These are phyloP conservation scores for Trametes cinnabarina DNA, from an alignment of 768 basidiomycete genomes.

Conservation along the genomic window DNA sequence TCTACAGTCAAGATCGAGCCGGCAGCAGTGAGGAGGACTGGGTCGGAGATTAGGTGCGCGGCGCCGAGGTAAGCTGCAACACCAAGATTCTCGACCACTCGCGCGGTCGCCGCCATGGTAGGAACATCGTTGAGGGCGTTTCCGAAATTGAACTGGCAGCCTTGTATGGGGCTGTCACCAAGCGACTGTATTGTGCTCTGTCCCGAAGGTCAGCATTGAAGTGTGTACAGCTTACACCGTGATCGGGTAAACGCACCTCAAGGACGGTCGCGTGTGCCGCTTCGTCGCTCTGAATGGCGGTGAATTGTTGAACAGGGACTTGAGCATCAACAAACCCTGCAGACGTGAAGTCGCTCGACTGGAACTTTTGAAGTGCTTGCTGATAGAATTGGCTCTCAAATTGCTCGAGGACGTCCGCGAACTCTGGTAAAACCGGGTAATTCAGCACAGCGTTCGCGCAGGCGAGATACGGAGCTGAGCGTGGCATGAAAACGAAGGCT, in stretches of 20 bases:
- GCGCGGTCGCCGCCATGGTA: constrained; percentile 69
- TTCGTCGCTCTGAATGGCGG: constrained; percentile 60
- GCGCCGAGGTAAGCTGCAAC: constrained; percentile 77
- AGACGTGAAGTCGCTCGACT: constrained; percentile 54
- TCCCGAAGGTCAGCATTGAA: background rate
- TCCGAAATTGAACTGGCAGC: constrained; percentile 69
- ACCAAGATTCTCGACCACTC: constrained; percentile 73
- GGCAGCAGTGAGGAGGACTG: constrained; percentile 60
- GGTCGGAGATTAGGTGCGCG: constrained; percentile 59
- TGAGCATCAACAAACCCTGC: constrained; percentile 63
- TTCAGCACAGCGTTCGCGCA: background rate
- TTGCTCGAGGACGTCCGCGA: constrained; percentile 73
- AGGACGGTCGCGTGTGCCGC: constrained; percentile 54
- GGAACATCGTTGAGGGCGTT: constrained; percentile 59
- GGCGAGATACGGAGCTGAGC: background rate
- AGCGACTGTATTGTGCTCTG: constrained; percentile 51
- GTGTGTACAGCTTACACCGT: background rate
- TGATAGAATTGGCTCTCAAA: constrained; percentile 69
- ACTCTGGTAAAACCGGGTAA: constrained; percentile 43
- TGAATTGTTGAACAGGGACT: constrained; percentile 60
- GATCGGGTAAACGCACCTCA: constrained; percentile 37
- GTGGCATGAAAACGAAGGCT: constrained; percentile 28
- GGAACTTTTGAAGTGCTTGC: constrained; percentile 65
- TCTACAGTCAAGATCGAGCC: constrained; percentile 76
- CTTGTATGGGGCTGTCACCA: constrained; percentile 51